A percentile compares a stretch with the other conserved stretches of the same genome.
Conservation (phyloP, 176 grass and related monocot species). For the Lolium perenne region DNA sequence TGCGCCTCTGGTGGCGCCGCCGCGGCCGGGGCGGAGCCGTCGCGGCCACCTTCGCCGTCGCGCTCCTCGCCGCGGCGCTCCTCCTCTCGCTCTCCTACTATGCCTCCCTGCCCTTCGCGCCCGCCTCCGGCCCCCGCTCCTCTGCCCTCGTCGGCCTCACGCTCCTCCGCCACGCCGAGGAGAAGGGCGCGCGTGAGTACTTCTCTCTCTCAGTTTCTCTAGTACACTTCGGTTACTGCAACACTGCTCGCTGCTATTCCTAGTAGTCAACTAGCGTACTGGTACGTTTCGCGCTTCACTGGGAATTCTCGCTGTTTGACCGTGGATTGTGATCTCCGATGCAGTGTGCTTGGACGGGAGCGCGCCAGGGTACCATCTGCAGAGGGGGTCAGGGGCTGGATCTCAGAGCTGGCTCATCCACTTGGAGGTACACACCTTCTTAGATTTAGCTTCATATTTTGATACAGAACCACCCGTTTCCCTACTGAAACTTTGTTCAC, state of each 20-base stretch:
- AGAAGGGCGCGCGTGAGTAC: conserved; percentile 77
- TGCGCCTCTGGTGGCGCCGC: conserved; percentile 68
- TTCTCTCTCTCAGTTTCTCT: too few species aligned
- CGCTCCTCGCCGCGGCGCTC: conserved; percentile 49
- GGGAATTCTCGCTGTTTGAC: not conserved
- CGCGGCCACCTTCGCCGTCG: conserved; percentile 47
- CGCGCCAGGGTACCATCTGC: conserved; percentile 70
- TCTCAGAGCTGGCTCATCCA: conserved; percentile 66
- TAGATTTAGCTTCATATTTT: not conserved
- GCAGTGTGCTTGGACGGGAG: conserved; percentile 83
- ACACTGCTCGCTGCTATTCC: not conserved
- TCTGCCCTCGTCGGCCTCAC: conserved; percentile 72
- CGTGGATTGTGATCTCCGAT: not conserved
- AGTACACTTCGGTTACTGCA: not conserved
- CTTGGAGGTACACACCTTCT: conserved; percentile 54
- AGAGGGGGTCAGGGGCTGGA: conserved; percentile 57
- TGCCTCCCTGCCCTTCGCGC: conserved; percentile 24
- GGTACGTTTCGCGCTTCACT: not conserved
- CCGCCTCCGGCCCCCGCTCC: conserved; percentile 4
- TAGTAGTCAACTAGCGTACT: not conserved
- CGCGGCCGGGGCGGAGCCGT: conserved; percentile 50
- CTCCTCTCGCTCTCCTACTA: conserved; percentile 58
- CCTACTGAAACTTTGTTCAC: not conserved
- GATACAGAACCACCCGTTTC: not conserved
- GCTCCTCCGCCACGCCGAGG: conserved; percentile 57